Evolutionary conservation across 495 filamentous ascomycete genomes (phyloP), one percentile per base, ranked within the genome.

Genomic region (Beverwykella pulmonaria): DNA sequence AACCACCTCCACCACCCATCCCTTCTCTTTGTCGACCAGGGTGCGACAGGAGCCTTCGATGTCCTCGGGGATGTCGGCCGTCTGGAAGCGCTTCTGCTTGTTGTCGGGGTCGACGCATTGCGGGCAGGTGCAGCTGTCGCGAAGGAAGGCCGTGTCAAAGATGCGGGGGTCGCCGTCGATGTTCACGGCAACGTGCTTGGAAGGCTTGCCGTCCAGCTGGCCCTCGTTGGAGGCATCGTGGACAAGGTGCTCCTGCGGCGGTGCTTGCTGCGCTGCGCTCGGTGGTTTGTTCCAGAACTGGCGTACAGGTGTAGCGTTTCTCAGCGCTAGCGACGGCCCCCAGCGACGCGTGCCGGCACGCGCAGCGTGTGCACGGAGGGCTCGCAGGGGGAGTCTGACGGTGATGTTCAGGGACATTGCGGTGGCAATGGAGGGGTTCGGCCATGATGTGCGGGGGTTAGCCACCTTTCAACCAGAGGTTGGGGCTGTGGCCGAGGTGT

Each of bases 51-150:
- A 12, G 19, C 57, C 70, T 32, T 69, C 61, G 52, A 92, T 84
- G 15, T 79, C 26, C 1, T 66, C 6, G 0, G 89, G 88, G 27
- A 97, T 88, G 41, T 95, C 89, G 47, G 80, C 79, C 0, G 89
- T 90, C 25, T 88, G 82, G 76, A 93, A 93, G 30, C 82, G 85
- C 75, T 93, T 93, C 73, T 98, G 93, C 59, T 86, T 89, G 0
- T 92, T 92, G 58, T 88, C 83, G 1, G 84, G 83, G 75, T 96
- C 87, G 44, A 93, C 82, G 75, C 93, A 97, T 2, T 23, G 67
- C 2, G 81, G 73, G 70, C 93, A 97, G 39, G 79, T 70, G 75
- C 93, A 98, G 41, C 83, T 71, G 73, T 98, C 93, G 30, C 93
- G 89, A 19, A 96, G 83, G 74, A 86, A 88, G 50, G 85, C 57